Evolutionary conservation across 2,329 filamentous ascomycete species (phyloP).

Genomic region (Penicillium sp.): DNA sequence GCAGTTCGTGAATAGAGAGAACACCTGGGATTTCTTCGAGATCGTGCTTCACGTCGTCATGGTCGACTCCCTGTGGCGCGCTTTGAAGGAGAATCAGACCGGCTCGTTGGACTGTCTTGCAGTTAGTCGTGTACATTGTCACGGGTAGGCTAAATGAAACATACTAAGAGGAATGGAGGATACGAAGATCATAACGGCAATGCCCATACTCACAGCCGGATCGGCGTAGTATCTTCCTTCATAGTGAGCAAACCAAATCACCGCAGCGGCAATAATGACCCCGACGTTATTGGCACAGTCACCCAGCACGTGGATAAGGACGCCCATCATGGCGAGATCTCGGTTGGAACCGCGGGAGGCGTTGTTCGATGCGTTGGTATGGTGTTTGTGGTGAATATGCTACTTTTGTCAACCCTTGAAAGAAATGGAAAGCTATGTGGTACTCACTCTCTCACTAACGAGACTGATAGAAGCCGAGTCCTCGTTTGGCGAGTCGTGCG

Average conservation of each 20-base stretch:
- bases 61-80: constrained; percentile 58
- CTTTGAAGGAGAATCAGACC: constrained; percentile 67
- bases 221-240: constrained; percentile 65
- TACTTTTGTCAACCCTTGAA: not conserved
- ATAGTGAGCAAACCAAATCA: constrained; percentile 63
- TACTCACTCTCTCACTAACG: not conserved
- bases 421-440: not conserved
- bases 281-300: constrained; percentile 73
- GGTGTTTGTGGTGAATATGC: constrained; percentile 29
- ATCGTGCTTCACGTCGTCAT: constrained; percentile 65
- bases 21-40: constrained; percentile 66
- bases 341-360: no score
- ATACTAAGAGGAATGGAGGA: constrained; percentile 55
- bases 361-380: not conserved
- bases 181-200: constrained; percentile 14
- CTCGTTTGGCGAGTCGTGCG: not conserved
- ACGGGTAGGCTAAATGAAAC: not conserved
- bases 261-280: constrained; percentile 64
- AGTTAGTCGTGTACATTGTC: no score
- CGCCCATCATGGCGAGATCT: no score
- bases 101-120: constrained; percentile 18
- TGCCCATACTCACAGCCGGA: constrained; percentile 48
- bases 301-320: no score
- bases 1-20: constrained; percentile 11
- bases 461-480: not conserved